Conservation (phyloP, 75 land plant genomes). For the Picea glauca region DNA sequence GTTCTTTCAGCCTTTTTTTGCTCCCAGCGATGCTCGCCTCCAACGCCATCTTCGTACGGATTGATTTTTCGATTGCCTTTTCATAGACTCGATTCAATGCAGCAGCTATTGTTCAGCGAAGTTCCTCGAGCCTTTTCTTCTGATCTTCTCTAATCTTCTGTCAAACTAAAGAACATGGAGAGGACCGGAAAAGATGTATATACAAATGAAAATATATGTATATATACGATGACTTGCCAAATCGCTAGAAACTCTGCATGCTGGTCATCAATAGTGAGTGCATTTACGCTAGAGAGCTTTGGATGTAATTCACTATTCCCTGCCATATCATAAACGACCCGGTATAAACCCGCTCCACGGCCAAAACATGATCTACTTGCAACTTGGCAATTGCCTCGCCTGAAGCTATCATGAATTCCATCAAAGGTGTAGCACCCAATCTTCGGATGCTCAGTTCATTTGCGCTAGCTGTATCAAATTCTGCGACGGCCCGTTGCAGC, state of each 20-base stretch:
- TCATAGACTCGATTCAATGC: constrained; percentile 16
- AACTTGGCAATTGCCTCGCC: constrained; percentile 47
- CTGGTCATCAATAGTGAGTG: constrained; percentile 13
- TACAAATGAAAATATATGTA: neutral
- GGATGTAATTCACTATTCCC: constrained; percentile 14
- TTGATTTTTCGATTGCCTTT: constrained; percentile 20
- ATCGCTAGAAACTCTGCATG: constrained; percentile 21
- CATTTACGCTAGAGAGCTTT: neutral
- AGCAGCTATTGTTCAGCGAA: constrained; percentile 6
- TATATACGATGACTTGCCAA: constrained; percentile 9
- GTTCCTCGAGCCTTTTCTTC: constrained; percentile 12
- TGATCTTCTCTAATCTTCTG: constrained; percentile 26
- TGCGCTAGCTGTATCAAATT: no score
- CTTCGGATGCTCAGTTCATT: neutral
- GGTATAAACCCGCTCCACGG: constrained; percentile 48
- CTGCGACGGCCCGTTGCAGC: no score
- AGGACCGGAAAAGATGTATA: neutral
- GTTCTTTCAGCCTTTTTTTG: constrained; percentile 17
- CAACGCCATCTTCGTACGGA: constrained; percentile 17
- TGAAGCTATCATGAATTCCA: constrained; percentile 49
- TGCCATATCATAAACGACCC: constrained; percentile 47
- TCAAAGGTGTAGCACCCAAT: constrained; percentile 45
- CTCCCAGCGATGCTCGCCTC: constrained; percentile 14
- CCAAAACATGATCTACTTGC: constrained; percentile 46
- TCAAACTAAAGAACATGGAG: no score